Conservation (phyloP, 2,329 filamentous ascomycete species). For the Lasiodiplodia hormozganensis region DNA sequence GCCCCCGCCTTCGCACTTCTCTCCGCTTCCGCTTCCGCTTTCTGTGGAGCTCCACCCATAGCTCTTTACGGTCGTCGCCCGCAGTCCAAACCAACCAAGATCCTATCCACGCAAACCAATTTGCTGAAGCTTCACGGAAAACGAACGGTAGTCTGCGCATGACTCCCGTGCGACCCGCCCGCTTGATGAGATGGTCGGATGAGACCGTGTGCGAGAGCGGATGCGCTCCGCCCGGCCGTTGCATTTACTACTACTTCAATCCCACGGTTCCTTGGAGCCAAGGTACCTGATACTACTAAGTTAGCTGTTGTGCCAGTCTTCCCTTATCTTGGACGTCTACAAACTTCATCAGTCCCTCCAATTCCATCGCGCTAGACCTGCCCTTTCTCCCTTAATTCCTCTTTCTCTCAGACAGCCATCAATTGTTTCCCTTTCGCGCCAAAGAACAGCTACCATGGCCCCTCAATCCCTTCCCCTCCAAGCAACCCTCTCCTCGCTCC, state of each 20-base stretch:
- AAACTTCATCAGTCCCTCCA: not conserved
- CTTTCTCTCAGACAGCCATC: not conserved
- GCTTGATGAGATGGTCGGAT: not conserved
- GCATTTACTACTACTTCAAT: slow-evolving; percentile 10
- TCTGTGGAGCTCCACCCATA: slow-evolving; percentile 9
- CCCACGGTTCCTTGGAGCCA: not conserved
- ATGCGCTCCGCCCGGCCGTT: slow-evolving; percentile 2
- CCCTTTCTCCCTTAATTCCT: too few relatives aligned
- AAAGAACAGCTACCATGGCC: not conserved
- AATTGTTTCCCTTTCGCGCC: not conserved
- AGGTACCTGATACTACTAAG: not conserved
- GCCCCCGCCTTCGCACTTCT: slow-evolving; percentile 27
- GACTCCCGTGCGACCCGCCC: not conserved
- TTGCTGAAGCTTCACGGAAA: not conserved
- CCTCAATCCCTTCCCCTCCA: slow-evolving; percentile 26
- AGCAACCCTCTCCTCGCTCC: slow-evolving; percentile 34
- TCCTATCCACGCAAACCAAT: not conserved
- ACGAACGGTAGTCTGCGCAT: not conserved
- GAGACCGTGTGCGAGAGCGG: not conserved
- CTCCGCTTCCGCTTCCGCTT: slow-evolving; percentile 4
- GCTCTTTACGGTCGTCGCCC: slow-evolving; percentile 6
- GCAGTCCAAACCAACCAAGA: slow-evolving; percentile 1
- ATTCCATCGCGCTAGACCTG: not conserved
- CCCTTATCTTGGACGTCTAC: not conserved
- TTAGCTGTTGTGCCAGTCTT: not conserved